Conservation (phyloP, 306 rosid genomes). For the Fagus crenata region DNA sequence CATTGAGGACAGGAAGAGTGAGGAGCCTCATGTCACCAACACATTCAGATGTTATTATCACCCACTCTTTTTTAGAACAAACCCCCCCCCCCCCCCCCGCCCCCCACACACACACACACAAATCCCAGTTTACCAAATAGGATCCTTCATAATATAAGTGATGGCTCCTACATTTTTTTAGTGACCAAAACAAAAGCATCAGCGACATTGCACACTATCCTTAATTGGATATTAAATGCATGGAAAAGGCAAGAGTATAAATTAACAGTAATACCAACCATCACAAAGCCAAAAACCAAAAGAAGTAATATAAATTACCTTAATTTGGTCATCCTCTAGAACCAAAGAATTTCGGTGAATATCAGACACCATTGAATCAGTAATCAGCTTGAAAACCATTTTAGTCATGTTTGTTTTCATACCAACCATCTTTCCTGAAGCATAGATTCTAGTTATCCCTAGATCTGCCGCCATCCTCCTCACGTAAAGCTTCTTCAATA, state of each 20-base stretch:
- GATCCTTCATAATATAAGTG: conserved; percentile 10
- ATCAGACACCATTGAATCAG: conserved; percentile 73
- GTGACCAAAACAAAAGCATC: conserved; percentile 10
- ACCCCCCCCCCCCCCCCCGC: background rate
- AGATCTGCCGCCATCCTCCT: conserved; percentile 97
- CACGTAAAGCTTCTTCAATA: conserved; percentile 78
- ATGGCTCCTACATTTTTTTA: background rate
- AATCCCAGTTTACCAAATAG: background rate
- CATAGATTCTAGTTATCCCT: conserved; percentile 67
- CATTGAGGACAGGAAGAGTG: background rate
- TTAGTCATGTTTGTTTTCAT: conserved; percentile 78
- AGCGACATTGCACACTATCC: background rate
- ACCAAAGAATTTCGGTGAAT: conserved; percentile 61
- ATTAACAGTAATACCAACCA: conserved; percentile 1
- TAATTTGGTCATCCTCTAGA: conserved; percentile 69
- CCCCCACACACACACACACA: background rate
- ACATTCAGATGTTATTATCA: background rate
- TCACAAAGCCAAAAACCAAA: conserved; percentile 18
- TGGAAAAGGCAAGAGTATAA: conserved; percentile 10
- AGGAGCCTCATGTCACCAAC: conserved; percentile 11
- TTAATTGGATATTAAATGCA: background rate
- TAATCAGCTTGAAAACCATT: conserved; percentile 74
- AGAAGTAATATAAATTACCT: conserved; percentile 50
- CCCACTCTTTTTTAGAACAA: background rate
- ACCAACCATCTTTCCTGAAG: conserved; percentile 65